phyloP scores from a whole-genome alignment of 306 rosid species.

The Quercus engelmannii region DNA sequence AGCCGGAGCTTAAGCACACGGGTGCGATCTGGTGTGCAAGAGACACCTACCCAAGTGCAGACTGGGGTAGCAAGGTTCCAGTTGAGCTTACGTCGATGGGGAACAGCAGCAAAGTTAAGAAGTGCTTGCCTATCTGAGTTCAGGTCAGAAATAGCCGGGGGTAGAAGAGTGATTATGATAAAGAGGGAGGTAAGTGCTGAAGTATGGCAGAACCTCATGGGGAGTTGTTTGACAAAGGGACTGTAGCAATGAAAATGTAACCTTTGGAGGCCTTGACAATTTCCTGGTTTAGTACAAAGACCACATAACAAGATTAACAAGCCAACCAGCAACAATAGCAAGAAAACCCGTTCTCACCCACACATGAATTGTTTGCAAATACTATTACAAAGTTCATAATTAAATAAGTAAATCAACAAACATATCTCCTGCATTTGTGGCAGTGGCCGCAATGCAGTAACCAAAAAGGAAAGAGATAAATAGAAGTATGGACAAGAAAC shows the following conservation, averaged over 20 bases:
- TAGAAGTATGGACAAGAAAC: not conserved
- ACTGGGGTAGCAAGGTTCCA: slow-evolving; percentile 50
- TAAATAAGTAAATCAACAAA: not conserved
- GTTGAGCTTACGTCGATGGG: slow-evolving; percentile 60
- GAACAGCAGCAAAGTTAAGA: slow-evolving; percentile 59
- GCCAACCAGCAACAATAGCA: slow-evolving; percentile 14
- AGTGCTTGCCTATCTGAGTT: slow-evolving; percentile 70
- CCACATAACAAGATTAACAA: slow-evolving; percentile 28
- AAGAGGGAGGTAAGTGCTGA: slow-evolving; percentile 42
- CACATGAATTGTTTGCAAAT: not conserved
- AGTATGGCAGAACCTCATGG: slow-evolving; percentile 53
- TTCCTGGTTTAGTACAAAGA: slow-evolving; percentile 50
- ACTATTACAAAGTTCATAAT: not conserved
- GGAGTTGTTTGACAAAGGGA: slow-evolving; percentile 25
- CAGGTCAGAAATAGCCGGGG: slow-evolving; percentile 55
- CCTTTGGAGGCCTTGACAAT: slow-evolving; percentile 32
- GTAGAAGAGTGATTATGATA: slow-evolving; percentile 35
- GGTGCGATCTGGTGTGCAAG: slow-evolving; percentile 41
- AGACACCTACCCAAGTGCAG: slow-evolving; percentile 70
- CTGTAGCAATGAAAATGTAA: slow-evolving; percentile 21
- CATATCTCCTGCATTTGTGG: not conserved
- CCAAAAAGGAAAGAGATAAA: no score
- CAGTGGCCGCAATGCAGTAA: not conserved
- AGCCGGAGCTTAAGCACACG: slow-evolving; percentile 60
- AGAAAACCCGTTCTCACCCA: not conserved